Evolutionary conservation across 768 basidiomycete species (phyloP).

Genomic region (Butyriboletus loyo): DNA sequence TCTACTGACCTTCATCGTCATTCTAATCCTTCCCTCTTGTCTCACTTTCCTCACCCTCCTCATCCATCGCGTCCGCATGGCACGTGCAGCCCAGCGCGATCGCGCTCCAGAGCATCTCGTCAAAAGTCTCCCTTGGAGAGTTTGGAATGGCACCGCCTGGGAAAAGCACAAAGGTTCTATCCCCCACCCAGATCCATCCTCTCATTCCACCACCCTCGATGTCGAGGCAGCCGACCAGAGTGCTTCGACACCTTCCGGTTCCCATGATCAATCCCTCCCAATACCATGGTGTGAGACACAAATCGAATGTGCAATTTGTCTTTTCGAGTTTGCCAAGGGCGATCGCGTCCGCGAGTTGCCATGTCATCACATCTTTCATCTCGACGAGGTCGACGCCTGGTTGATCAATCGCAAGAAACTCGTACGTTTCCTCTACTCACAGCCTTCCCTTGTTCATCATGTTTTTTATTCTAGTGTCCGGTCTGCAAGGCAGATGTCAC

Average conservation of each 20-base stretch:
- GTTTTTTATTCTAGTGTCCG: conserved; percentile 60
- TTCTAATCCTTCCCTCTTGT: conserved; percentile 85
- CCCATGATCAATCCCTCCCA: conserved; percentile 27
- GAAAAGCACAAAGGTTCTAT: conserved; percentile 60
- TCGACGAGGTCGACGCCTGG: conserved; percentile 90
- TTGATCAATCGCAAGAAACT: conserved; percentile 89
- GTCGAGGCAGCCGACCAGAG: conserved; percentile 36
- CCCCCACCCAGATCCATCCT: conserved; percentile 27
- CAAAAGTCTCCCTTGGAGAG: conserved; percentile 71
- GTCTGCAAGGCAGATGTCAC: conserved; percentile 93
- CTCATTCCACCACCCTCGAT: conserved; percentile 27
- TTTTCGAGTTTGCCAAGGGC: conserved; percentile 81
- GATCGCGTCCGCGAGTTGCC: conserved; percentile 90
- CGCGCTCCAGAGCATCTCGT: conserved; percentile 83
- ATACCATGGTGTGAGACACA: conserved; percentile 81
- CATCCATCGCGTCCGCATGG: conserved; percentile 82
- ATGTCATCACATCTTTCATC: conserved; percentile 94
- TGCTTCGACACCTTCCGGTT: conserved; percentile 22
- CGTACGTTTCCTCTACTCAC: conserved; percentile 45
- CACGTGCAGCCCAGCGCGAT: conserved; percentile 78
- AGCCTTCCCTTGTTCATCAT: conserved; percentile 5
- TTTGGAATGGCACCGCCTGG: conserved; percentile 80
- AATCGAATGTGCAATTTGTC: conserved; percentile 89
- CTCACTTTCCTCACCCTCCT: conserved; percentile 88
- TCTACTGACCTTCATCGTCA: conserved; percentile 81